Evolutionary conservation across 2,329 filamentous ascomycete genomes (phyloP).

Genomic region (Phaeosphaeriaceae sp.): DNA sequence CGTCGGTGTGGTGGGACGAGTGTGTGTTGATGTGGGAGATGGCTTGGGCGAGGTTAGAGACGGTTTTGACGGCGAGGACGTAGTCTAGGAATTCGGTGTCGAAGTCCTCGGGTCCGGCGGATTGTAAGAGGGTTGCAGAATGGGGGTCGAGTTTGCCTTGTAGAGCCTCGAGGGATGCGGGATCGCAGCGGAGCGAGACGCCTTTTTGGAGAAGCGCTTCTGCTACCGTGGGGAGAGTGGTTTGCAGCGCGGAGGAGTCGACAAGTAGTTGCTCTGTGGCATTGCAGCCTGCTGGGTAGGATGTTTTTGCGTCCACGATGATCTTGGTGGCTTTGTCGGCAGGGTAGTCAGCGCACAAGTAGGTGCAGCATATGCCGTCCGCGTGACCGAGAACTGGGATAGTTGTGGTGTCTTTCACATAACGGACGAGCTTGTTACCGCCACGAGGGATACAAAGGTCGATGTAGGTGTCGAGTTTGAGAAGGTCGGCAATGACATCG

Average conservation of each 20-base stretch:
- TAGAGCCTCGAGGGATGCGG: constrained; percentile 70
- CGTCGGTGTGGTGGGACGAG: constrained; percentile 93
- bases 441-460: constrained; percentile 95
- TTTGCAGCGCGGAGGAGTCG: constrained; percentile 71
- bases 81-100: constrained; percentile 89
- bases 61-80: constrained; percentile 81
- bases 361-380: constrained; percentile 89
- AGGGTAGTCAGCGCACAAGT: constrained; percentile 81
- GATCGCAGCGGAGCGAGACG: constrained; percentile 83
- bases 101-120: constrained; percentile 75
- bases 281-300: constrained; percentile 96
- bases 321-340: constrained; percentile 74
- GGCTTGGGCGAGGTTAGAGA: constrained; percentile 70
- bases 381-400: constrained; percentile 97
- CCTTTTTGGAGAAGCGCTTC: constrained; percentile 75
- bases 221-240: constrained; percentile 75
- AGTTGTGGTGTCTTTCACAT: constrained; percentile 88
- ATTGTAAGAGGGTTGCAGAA: constrained; percentile 61
- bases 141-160: constrained; percentile 53
- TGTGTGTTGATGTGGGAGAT: constrained; percentile 90
- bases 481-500: constrained; percentile 86
- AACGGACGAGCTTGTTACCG: constrained; percentile 86
- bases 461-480: constrained; percentile 84
- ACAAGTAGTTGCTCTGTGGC: constrained; percentile 90
- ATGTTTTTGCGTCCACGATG: constrained; percentile 89